phyloP scores from a whole-genome alignment of 2,329 filamentous ascomycete species.

The Incumbomyces lentus region DNA sequence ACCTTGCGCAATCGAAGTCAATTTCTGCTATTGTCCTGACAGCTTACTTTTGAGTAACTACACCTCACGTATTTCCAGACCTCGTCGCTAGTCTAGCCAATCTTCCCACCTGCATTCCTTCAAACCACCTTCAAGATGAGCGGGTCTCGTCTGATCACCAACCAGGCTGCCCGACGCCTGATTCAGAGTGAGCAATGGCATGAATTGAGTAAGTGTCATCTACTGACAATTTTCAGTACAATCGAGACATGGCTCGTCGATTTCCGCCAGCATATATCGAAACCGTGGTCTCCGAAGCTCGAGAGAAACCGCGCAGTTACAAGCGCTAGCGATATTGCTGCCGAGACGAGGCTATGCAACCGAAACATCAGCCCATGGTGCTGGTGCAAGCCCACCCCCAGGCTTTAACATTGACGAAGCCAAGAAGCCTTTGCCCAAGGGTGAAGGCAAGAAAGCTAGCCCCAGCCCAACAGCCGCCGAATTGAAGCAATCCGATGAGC shows the following conservation, averaged over 20 bases:
- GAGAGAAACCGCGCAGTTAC: slow-evolving; percentile 32
- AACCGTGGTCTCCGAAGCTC: slow-evolving; percentile 1
- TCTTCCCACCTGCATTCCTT: too few relatives aligned
- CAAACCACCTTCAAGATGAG: slow-evolving; percentile 3
- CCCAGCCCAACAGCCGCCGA: slow-evolving; percentile 17
- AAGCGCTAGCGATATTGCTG: slow-evolving; percentile 48
- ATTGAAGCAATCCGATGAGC: slow-evolving; percentile 20
- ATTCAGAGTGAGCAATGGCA: background rate
- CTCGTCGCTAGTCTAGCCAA: too few relatives aligned
- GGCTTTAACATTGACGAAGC: slow-evolving; percentile 86
- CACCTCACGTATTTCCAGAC: slow-evolving; percentile 10
- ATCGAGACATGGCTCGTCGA: slow-evolving; percentile 9
- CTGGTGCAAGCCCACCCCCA: slow-evolving; percentile 60
- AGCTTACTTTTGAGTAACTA: too few relatives aligned
- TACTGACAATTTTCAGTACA: slow-evolving; percentile 12
- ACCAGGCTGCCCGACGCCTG: slow-evolving; percentile 16
- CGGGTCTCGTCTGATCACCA: slow-evolving; percentile 20
- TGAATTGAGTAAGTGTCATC: background rate
- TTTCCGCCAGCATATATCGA: slow-evolving; percentile 1
- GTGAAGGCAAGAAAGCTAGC: slow-evolving; percentile 27
- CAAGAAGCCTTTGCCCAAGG: slow-evolving; percentile 66
- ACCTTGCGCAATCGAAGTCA: too few relatives aligned
- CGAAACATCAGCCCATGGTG: slow-evolving; percentile 43
- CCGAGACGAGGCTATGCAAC: slow-evolving; percentile 46
- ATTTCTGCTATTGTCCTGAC: too few relatives aligned